phyloP scores from a whole-genome alignment of 2,329 filamentous ascomycete species.

The Cordyceps fumosorosea region DNA sequence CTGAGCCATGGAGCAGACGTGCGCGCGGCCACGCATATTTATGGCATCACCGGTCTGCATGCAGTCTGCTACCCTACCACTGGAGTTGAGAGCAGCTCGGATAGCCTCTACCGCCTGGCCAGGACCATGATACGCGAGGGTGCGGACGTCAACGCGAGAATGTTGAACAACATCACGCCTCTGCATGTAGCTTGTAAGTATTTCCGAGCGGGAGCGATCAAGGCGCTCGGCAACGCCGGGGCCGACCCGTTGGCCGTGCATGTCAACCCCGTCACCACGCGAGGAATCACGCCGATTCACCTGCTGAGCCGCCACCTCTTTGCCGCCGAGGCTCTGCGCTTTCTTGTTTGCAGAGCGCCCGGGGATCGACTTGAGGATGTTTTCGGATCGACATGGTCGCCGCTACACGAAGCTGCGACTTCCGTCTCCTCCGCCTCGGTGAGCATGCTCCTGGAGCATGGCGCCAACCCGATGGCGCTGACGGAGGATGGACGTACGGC shows the following conservation, averaged over 20 bases:
- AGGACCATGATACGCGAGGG: background rate
- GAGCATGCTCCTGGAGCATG: background rate
- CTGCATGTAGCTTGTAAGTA: background rate
- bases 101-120: background rate
- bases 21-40: too few relatives aligned
- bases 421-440: background rate
- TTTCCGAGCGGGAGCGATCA: background rate
- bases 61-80: background rate
- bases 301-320: background rate
- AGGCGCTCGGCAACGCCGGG: background rate
- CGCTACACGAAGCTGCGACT: background rate
- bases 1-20: background rate
- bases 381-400: background rate
- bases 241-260: background rate
- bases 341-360: background rate
- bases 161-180: background rate
- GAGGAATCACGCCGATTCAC: background rate
- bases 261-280: background rate
- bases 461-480: background rate
- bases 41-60: background rate
- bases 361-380: background rate
- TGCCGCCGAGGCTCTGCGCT: background rate
- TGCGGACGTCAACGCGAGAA: background rate
- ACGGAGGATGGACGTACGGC: background rate
- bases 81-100: background rate